Percentiles rank a stretch among this genome's conserved stretches.
Evolutionary conservation across 2,329 filamentous ascomycete genomes (phyloP).

Genomic region (Acarospora socialis): DNA sequence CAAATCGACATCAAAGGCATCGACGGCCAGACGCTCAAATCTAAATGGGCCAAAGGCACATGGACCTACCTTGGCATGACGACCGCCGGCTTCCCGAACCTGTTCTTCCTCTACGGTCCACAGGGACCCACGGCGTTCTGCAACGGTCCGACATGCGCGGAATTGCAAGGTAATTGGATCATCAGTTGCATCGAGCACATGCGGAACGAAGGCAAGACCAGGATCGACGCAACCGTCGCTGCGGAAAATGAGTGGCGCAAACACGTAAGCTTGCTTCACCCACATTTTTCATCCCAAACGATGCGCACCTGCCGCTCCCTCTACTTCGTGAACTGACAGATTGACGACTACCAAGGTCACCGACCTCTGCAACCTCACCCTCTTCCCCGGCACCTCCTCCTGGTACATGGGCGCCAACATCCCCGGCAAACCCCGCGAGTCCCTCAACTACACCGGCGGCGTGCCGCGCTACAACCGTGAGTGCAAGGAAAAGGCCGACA

Average conservation of each 20-base stretch:
- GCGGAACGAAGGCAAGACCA: constrained; percentile 31
- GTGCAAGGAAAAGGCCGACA: too few relatives aligned
- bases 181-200: constrained; percentile 37
- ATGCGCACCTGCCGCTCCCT: too few relatives aligned
- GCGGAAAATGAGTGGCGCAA: constrained; percentile 37
- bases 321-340: too few relatives aligned
- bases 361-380: constrained; percentile 30
- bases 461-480: constrained; percentile 23
- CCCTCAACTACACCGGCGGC: constrained; percentile 34
- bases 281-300: too few relatives aligned
- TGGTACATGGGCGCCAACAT: constrained; percentile 45
- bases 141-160: constrained; percentile 42
- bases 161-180: constrained; percentile 45
- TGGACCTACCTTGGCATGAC: constrained; percentile 31
- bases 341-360: too few relatives aligned
- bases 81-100: constrained; percentile 31
- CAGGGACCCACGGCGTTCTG: constrained; percentile 42
- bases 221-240: constrained; percentile 36
- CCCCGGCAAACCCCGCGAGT: constrained; percentile 40
- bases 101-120: constrained; percentile 40
- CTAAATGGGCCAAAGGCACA: constrained; percentile 26
- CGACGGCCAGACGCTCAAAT: constrained; percentile 19
- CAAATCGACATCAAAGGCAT: constrained; percentile 26
- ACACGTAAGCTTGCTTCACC: too few relatives aligned
- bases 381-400: constrained; percentile 36